phyloP scores from a whole-genome alignment of 257 asterid genomes.

The Solanum chilense region DNA sequence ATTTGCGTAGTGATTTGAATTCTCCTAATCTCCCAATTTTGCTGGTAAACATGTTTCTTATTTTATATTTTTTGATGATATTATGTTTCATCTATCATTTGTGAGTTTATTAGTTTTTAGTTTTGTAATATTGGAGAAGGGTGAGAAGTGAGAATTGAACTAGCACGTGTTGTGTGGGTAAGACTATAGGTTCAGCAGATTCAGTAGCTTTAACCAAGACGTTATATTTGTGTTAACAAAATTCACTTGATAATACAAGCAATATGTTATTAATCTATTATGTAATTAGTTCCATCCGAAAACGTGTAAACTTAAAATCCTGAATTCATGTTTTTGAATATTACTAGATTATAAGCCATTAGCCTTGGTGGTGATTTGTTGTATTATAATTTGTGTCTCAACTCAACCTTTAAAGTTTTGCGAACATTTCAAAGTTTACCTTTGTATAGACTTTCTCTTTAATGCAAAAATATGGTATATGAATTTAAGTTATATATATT shows the following conservation, averaged over 20 bases:
- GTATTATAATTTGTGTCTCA: background rate
- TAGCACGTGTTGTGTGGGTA: background rate
- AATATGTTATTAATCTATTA: background rate
- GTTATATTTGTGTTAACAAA: too few relatives aligned
- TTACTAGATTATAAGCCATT: background rate
- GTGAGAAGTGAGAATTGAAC: background rate
- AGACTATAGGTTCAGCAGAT: background rate
- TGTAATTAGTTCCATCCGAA: background rate
- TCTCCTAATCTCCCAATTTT: conserved; percentile 18
- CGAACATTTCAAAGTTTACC: background rate
- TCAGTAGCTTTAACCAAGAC: background rate
- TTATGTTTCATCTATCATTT: background rate
- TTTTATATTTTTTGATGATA: background rate
- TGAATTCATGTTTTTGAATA: background rate
- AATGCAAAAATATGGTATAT: background rate
- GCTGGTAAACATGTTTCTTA: conserved; percentile 8
- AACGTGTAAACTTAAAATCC: background rate
- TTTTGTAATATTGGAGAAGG: background rate
- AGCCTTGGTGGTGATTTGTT: background rate
- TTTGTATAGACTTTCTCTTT: background rate
- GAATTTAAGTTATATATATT: background rate
- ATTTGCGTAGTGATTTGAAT: conserved; percentile 27
- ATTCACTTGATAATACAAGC: background rate
- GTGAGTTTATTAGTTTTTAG: background rate
- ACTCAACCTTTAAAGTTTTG: background rate